These are phyloP conservation scores for Ophiostoma triangulosporum DNA, from an alignment of 2,329 filamentous ascomycete genomes.

Conservation along the genomic window DNA sequence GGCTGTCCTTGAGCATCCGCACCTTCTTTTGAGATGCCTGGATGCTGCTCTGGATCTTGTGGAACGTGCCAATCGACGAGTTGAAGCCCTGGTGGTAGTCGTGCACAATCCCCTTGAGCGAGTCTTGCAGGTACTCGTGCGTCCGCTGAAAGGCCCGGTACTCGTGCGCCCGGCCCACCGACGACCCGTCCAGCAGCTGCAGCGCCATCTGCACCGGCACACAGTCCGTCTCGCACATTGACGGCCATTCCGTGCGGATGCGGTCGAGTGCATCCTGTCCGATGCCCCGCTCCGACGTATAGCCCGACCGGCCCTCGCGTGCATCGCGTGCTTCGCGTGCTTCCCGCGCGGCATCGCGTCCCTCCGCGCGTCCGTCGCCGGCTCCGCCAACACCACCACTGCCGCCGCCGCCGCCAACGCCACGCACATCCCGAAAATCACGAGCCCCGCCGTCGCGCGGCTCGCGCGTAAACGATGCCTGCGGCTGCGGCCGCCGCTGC, in stretches of 20 bases:
- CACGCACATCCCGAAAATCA: not conserved
- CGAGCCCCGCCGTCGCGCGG: not conserved
- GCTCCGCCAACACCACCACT: not conserved
- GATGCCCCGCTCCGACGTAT: constrained; percentile 33
- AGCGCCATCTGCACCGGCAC: constrained; percentile 90
- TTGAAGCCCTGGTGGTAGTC: constrained; percentile 99
- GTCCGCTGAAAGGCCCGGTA: constrained; percentile 74
- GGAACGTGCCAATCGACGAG: constrained; percentile 95
- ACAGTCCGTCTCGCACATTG: constrained; percentile 79
- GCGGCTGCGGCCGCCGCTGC: constrained; percentile 13
- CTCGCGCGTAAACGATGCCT: constrained; percentile 3
- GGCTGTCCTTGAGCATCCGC: constrained; percentile 66
- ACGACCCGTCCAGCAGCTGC: constrained; percentile 87
- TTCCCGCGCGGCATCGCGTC: too few relatives aligned
- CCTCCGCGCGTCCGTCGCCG: not conserved
- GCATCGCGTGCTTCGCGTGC: not conserved
- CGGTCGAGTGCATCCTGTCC: constrained; percentile 54
- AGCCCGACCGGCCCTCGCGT: not conserved
- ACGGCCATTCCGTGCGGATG: constrained; percentile 81
- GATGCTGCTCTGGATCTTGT: constrained; percentile 94
- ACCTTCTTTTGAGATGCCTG: constrained; percentile 78
- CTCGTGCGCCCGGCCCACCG: constrained; percentile 78
- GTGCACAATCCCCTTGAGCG: constrained; percentile 89
- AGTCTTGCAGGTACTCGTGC: constrained; percentile 79
- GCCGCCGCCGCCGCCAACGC: constrained; percentile 3